A percentile compares a stretch with the other conserved stretches of the same genome.
phyloP scores from a whole-genome alignment of 305 asterid genomes.

The Fraxinus sp. region DNA sequence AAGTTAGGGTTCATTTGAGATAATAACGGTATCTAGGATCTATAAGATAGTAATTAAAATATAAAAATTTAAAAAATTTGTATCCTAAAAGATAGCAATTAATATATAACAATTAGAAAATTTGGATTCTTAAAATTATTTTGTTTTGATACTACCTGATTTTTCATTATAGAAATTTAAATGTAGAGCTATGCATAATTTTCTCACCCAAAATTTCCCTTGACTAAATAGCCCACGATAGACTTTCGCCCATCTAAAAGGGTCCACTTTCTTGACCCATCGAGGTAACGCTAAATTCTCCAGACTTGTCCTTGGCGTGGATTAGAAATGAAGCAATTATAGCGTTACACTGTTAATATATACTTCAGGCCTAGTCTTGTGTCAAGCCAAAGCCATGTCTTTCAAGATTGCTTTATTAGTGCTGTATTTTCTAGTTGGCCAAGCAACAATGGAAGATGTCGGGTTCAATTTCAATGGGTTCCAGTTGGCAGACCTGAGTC shows the following conservation, averaged over 20 bases:
- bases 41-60: neutral
- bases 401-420: neutral
- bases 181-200: neutral
- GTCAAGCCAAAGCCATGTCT: neutral
- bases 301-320: neutral
- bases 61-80: too few relatives aligned
- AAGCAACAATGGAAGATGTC: neutral
- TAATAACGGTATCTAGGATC: neutral
- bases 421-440: neutral
- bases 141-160: neutral
- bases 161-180: neutral
- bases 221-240: neutral
- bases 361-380: neutral
- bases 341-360: neutral
- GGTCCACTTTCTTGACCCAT: neutral
- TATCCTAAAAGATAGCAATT: neutral
- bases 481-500: slow-evolving; percentile 23
- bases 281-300: neutral
- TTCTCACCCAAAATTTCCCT: neutral
- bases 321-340: neutral
- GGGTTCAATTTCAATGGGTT: slow-evolving; percentile 39
- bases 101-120: neutral
- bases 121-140: neutral
- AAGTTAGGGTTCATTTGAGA: neutral
- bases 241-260: neutral